Base-by-base conservation (phyloP, 441 rosid genomes). In the Brassica hybrid region DNA sequence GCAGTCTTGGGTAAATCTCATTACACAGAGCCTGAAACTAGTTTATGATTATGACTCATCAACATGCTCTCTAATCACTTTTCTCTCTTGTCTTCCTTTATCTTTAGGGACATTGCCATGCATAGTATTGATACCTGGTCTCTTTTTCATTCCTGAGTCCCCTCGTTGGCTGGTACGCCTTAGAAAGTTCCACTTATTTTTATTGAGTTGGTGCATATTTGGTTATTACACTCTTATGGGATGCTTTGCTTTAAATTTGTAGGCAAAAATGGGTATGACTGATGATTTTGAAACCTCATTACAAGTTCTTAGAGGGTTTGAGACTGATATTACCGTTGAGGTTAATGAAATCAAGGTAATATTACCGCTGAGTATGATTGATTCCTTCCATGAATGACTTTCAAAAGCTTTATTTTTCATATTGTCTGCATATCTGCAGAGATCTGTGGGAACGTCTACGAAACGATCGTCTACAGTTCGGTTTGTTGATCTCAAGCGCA, bases 111-210 rank as follows among this genome's bases (percentile, higher is more conserved):
- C 76, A 36, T 67, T 89, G 79, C 95, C 93, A 2, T n/a, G n/a
- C n/a, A n/a, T n/a, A n/a, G n/a, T n/a, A n/a, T n/a, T n/a, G n/a
- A n/a, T n/a, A n/a, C n/a, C n/a, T n/a, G n/a, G n/a, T n/a, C n/a
- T n/a, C n/a, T n/a, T n/a, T n/a, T n/a, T n/a, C n/a, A n/a, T n/a
- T 66, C 93, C 91, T 5, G 93, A 88, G 66, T 90, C 95, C 78
- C 95, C 93, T 85, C 84, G 93, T 48, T 90, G 95, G 91, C 88
- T 89, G 93, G 95, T 88, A 82, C 1, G 72, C 32, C 52, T 52
- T 69, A 6, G 0, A 65, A 52, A 6, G 62, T 23, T 57, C 67
- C 6, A 65, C 30, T 67, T 64, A 2, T 21, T 30, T 10, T 48
- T 65, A 18, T 72, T 68, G 50, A 27, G 12, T 66, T 38, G 63